Evolutionary conservation across 2,329 filamentous ascomycete genomes (phyloP), one percentile per base, ranked within the genome.

Genomic region (Pleurostoma richardsiae): DNA sequence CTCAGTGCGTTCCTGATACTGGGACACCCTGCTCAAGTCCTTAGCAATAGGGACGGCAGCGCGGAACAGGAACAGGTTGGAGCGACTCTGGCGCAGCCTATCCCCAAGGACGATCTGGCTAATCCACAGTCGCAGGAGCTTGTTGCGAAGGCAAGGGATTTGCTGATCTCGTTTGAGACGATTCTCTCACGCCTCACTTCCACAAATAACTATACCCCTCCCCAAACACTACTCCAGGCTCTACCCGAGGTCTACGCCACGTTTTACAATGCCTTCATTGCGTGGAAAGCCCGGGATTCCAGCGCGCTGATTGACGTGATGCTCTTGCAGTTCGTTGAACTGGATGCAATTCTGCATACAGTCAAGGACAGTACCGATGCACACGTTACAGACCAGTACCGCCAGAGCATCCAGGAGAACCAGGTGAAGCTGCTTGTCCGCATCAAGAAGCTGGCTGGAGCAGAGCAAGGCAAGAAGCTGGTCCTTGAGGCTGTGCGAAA

Each of bases 271-370:
- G 86, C 86, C 1, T 91, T 94, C 59, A 86, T 88, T 50, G 83
- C 86, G 4, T 94, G 88, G 88, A 90, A 91, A 65, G 84, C 88
- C 2, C 80, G 87, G 44, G 88, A 92, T 60, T 88, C 86, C 0
- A 83, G 83, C 45, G 83, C 87, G 0, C 71, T 94, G 4, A 82
- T 92, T 44, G 86, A 91, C 56, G 85, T 89, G 46, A 91, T 94
- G 88, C 76, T 92, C n/a, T 78, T 88, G 58, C 87, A 90, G 53
- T 91, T 92, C 63, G 86, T 91, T 19, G 88, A 90, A 60, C 77
- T 94, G 3, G 88, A 94, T 58, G 85, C 85, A 33, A 92, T 92
- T 42, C 87, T 87, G 74, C 86, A 90, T 60, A 88, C 85, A 3
- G 86, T 94, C 61, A 90, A 90, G 62, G 83, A 90, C 56, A 83